A percentile compares a stretch with the other conserved stretches of the same genome.
phyloP scores from a whole-genome alignment of 2,329 filamentous ascomycete genomes.

The Sporothrix pallida region DNA sequence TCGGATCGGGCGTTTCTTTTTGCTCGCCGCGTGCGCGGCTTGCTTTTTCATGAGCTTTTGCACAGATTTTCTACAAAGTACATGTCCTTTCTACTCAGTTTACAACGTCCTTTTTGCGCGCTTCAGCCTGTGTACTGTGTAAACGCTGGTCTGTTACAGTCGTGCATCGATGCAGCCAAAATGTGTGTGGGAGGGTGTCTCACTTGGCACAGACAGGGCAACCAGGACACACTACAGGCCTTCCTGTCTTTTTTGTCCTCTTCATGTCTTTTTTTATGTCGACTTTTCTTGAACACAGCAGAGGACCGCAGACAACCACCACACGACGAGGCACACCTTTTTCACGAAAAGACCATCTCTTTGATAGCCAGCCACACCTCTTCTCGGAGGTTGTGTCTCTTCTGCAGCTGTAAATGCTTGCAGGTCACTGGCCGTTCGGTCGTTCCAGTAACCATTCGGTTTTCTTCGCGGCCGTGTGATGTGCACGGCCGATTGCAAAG shows the following conservation, averaged over 20 bases:
- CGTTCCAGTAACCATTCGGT: constrained; percentile 16
- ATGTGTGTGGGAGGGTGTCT: constrained; percentile 19
- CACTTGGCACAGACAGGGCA: constrained; percentile 15
- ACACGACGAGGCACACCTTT: neutral
- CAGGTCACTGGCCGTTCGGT: constrained; percentile 10
- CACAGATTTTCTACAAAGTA: neutral
- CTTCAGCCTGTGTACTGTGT: neutral
- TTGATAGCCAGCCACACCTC: constrained; percentile 11
- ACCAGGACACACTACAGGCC: constrained; percentile 14
- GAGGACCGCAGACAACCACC: constrained; percentile 9
- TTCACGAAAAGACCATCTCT: neutral
- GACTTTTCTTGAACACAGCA: constrained; percentile 7
- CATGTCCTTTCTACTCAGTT: neutral
- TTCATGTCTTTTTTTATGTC: no score
- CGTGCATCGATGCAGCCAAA: neutral
- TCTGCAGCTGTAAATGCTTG: neutral
- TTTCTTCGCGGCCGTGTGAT: constrained; percentile 2
- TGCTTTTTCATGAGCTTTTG: neutral
- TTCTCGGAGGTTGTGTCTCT: no score
- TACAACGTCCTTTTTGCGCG: neutral
- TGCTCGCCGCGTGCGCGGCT: constrained; percentile 4
- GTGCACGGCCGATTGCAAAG: constrained; percentile 25
- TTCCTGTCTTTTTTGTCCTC: neutral
- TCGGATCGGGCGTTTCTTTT: neutral
- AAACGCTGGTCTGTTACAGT: neutral